Conservation (phyloP, 129 eudicot genomes). For the Lonicera japonica region DNA sequence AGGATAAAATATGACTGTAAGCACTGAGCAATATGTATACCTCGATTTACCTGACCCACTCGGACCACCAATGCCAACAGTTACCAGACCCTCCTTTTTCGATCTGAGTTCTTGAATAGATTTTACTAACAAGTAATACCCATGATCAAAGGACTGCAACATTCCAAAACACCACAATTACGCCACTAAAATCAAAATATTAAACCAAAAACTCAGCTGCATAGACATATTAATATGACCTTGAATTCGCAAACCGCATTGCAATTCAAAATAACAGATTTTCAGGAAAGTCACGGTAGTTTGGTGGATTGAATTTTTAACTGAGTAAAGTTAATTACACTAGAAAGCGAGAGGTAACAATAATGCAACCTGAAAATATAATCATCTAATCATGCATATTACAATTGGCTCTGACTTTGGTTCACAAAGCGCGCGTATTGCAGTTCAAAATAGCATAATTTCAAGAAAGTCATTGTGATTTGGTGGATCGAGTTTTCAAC, state of each 20-base stretch:
- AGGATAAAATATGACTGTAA: neutral
- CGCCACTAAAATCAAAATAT: neutral
- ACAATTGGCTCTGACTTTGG: too few relatives aligned
- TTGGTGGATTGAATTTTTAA: too few relatives aligned
- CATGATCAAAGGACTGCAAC: constrained; percentile 88
- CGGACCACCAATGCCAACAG: constrained; percentile 98
- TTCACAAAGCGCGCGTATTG: neutral
- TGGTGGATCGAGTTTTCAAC: too few relatives aligned
- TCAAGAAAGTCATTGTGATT: neutral
- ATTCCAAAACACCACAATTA: constrained; percentile 8
- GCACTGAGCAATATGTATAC: constrained; percentile 35
- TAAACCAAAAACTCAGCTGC: neutral
- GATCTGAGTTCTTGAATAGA: constrained; percentile 97
- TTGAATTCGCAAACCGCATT: neutral
- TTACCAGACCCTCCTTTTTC: constrained; percentile 82
- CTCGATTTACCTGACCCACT: constrained; percentile 99
- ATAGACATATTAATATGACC: neutral
- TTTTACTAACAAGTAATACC: constrained; percentile 84
- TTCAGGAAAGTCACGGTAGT: neutral
- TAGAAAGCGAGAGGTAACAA: too few relatives aligned
- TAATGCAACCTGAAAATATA: too few relatives aligned
- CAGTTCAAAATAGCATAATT: neutral
- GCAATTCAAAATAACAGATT: neutral
- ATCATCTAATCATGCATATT: too few relatives aligned
- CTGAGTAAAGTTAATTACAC: neutral